Evolutionary conservation across 2,329 filamentous ascomycete species (phyloP).

Genomic region (Aotearoamyces nothofagi): DNA sequence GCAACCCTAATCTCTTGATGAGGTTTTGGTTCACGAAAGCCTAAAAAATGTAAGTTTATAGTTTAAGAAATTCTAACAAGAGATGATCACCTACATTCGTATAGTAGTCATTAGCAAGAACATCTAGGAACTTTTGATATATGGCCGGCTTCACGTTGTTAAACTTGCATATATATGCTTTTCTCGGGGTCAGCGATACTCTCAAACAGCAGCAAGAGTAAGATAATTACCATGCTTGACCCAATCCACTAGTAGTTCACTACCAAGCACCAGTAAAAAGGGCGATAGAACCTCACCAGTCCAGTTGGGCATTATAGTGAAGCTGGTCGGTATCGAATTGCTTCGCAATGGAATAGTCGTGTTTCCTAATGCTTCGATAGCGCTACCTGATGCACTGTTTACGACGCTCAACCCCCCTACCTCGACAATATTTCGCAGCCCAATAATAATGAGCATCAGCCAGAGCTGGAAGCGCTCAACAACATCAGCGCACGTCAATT

Average conservation of each 20-base stretch:
- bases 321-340: constrained; percentile 73
- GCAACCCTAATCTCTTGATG: constrained; percentile 76
- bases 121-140: constrained; percentile 80
- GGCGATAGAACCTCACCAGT: constrained; percentile 82
- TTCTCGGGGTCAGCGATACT: too few species aligned
- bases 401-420: constrained; percentile 65
- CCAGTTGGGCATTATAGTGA: constrained; percentile 77
- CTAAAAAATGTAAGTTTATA: constrained; percentile 59
- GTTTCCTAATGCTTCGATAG: constrained; percentile 29
- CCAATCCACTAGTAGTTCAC: constrained; percentile 93
- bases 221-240: too few species aligned
- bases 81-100: constrained; percentile 49
- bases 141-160: constrained; percentile 90
- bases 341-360: constrained; percentile 46
- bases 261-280: constrained; percentile 85
- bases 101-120: constrained; percentile 95
- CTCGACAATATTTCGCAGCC: constrained; percentile 89
- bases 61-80: constrained; percentile 62
- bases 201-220: too few species aligned
- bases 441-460: constrained; percentile 95
- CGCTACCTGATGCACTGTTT: constrained; percentile 24
- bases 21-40: constrained; percentile 85
- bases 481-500: constrained; percentile 89
- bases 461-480: constrained; percentile 96
- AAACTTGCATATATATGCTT: constrained; percentile 96